These are phyloP conservation scores for Vigna hirtella DNA, from an alignment of 306 rosid genomes.

Conservation along the genomic window DNA sequence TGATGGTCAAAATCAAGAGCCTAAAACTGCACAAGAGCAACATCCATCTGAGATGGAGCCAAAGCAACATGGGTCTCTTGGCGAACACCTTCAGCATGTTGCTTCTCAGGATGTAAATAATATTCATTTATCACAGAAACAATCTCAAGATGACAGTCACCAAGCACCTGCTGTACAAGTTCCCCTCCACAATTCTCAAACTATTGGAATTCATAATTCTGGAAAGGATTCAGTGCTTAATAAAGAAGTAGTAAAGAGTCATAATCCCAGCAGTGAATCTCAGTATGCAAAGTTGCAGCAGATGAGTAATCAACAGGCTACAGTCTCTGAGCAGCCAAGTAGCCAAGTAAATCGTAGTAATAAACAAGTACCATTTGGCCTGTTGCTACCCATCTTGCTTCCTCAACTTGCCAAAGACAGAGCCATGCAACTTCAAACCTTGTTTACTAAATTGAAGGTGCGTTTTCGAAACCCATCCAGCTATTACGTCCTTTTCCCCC, in stretches of 20 bases:
- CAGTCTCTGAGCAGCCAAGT: constrained; percentile 63
- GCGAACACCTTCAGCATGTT: constrained; percentile 59
- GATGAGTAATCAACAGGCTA: constrained; percentile 88
- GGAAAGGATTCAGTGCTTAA: constrained; percentile 53
- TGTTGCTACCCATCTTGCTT: constrained; percentile 58
- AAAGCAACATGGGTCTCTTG: constrained; percentile 53
- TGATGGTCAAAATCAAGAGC: constrained; percentile 58
- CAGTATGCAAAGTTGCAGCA: constrained; percentile 82
- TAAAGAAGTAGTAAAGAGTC: constrained; percentile 57
- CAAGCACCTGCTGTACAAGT: constrained; percentile 52
- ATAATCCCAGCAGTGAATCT: constrained; percentile 61
- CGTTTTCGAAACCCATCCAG: constrained; percentile 36
- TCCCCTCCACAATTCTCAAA: constrained; percentile 63
- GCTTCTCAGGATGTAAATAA: constrained; percentile 51
- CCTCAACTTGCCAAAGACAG: constrained; percentile 33
- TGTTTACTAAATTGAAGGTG: constrained; percentile 5
- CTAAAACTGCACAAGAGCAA: constrained; percentile 53
- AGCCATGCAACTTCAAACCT: constrained; percentile 31
- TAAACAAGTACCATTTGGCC: constrained; percentile 77
- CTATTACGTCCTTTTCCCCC: neutral
- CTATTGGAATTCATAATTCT: constrained; percentile 51
- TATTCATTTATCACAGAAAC: constrained; percentile 57
- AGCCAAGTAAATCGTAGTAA: constrained; percentile 55
- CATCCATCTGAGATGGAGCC: constrained; percentile 64
- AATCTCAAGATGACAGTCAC: constrained; percentile 61